Base-by-base conservation (phyloP, 345 rosid genomes). In the Erucastrum elatum region DNA sequence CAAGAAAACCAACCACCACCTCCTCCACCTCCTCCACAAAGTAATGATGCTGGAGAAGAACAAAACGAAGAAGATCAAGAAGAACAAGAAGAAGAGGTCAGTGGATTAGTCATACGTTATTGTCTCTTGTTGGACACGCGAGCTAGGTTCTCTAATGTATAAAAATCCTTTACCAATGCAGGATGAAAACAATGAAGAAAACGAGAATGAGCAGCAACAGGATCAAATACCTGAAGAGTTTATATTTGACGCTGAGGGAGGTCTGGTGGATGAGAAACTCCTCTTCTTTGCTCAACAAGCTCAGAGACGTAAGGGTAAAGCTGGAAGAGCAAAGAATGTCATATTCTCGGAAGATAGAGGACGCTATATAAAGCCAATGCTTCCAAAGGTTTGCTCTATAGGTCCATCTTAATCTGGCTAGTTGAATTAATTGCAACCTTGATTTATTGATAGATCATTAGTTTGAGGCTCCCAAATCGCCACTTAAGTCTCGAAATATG, bases 241-340 rank as follows among this genome's bases (percentile, higher is more conserved):
- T 83, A 89, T 94, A 80, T 88, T 94, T 89, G 98, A 94, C 82
- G 98, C 98, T 41, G 97, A 92, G 84, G 98, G 98, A 25, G 98
- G 98, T 64, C 80, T 94, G 84, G 97, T 94, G 55, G 98, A 94
- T 83, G 98, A 94, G 84, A 94, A 92, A 81, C 97, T 94, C 59
- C 94, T 94, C 62, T 88, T 94, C 87, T 94, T 94, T 86, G 97
- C 97, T 73, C 98, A 92, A 82, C 98, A 94, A 90, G 97, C 94
- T 37, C 97, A 89, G 82, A 91, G 91, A 82, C 92, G 91, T 31
- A 60, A 67, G 71, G 98, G 98, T 33, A 91, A 89, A 86, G 98
- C 98, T 83, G 97, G 98, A 72, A 91, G 97, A 90, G 97, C 98
- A 13, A 92, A 94, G 85, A 94, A 94, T 85, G 88, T 91, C 74